phyloP scores from a whole-genome alignment of 176 grass and related monocot species.

The Ananas comosus region DNA sequence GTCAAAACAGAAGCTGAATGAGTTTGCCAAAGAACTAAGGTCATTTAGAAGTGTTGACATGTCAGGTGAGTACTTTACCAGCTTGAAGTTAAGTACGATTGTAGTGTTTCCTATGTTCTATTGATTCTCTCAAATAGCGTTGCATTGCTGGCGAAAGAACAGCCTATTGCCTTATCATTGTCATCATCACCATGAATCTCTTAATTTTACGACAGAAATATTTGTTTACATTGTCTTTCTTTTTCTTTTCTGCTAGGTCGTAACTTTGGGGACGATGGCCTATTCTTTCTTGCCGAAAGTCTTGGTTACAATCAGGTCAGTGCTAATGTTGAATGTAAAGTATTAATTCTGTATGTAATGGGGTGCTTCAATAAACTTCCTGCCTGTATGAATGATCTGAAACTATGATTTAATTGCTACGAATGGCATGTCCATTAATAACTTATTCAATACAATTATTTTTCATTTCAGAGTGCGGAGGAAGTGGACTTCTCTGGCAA shows the following conservation, averaged over 20 bases:
- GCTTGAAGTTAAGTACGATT: constrained; percentile 5
- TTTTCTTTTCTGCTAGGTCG: constrained; percentile 46
- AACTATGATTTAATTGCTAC: no score
- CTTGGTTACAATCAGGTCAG: constrained; percentile 88
- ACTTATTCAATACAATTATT: background rate
- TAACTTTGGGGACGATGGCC: constrained; percentile 89
- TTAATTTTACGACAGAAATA: no score
- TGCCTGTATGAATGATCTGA: no score
- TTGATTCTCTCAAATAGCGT: background rate
- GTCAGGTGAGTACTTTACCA: constrained; percentile 49
- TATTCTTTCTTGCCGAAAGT: constrained; percentile 96
- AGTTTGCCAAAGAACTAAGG: constrained; percentile 67
- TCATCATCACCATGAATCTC: no score
- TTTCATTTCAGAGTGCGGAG: constrained; percentile 63
- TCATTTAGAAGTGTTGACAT: constrained; percentile 69
- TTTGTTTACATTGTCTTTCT: background rate
- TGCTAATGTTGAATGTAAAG: constrained; percentile 4
- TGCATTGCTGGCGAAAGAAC: no score
- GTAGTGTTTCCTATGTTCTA: background rate
- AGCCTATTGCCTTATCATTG: no score
- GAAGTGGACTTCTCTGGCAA: constrained; percentile 93
- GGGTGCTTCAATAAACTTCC: no score
- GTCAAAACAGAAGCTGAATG: constrained; percentile 65
- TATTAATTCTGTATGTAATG: no score
- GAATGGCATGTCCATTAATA: background rate